Evolutionary conservation across 352 stramenopile genomes (phyloP).

Genomic region (Nothophytophthora sp.): DNA sequence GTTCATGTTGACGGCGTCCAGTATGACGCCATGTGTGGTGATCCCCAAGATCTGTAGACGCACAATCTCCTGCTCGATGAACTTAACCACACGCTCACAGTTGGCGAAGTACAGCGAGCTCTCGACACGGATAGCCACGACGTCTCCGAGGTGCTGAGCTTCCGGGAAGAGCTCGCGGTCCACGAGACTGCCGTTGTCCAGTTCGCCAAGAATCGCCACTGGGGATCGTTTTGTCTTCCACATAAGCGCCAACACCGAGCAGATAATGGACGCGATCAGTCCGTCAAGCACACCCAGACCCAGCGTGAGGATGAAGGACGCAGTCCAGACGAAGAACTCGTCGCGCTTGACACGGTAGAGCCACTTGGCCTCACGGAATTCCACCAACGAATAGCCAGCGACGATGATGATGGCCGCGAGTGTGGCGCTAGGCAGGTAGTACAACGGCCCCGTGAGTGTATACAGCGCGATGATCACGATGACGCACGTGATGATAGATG

Average conservation of each 20-base stretch:
- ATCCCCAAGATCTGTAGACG: conserved; percentile 17
- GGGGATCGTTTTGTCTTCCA: conserved; percentile 42
- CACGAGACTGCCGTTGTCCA: conserved; percentile 31
- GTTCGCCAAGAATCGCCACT: conserved; percentile 32
- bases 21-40: conserved; percentile 25
- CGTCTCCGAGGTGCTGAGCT: conserved; percentile 19
- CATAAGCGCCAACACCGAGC: conserved; percentile 47
- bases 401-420: conserved; percentile 89
- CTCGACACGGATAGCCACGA: conserved; percentile 43
- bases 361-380: conserved; percentile 80
- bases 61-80: conserved; percentile 44
- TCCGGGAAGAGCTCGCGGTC: conserved; percentile 31
- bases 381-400: conserved; percentile 81
- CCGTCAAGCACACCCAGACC: conserved; percentile 40
- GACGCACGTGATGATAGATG: conserved; percentile 72
- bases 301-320: conserved; percentile 47
- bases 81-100: conserved; percentile 35
- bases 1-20: conserved; percentile 45
- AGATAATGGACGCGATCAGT: conserved; percentile 45
- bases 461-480: conserved; percentile 84
- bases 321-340: conserved; percentile 47
- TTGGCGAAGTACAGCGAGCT: conserved; percentile 54
- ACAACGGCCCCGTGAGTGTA: conserved; percentile 79
- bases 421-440: conserved; percentile 77
- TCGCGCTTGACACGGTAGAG: conserved; percentile 60